Base-by-base conservation (phyloP, 176 grass and related monocot species). In the Phragmites australis region DNA sequence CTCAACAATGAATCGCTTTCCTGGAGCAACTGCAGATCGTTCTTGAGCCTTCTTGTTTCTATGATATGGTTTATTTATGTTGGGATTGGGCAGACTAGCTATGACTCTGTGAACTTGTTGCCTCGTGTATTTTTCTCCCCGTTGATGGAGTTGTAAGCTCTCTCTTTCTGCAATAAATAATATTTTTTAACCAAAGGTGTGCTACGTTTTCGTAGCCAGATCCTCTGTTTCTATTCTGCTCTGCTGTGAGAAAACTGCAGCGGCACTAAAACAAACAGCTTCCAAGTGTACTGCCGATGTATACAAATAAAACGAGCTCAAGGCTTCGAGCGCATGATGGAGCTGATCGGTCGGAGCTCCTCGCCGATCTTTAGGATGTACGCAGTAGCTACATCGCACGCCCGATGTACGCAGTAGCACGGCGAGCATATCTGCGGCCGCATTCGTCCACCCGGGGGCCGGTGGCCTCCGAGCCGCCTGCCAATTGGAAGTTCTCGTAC, bases 121-220 rank as follows among this genome's bases (percentile, higher is more conserved):
- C 59, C n/a, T 22, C 21, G 0, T 43, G 43, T 32, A 61, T 59
- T 74, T 67, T 41, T 51, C 5, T 62, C 19, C 46, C 42, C 10
- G 34, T 75, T 17, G 46, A 75, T 80, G 68, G 44, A 74, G 52
- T 46, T 65, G 13, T 66, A 41, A 82, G 51, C 40, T 71, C 59
- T 2, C 56, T 51, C n/a, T 73, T 85, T 27, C 19, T 77, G 48
- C 62, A 74, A 49, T 13, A 66, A 22, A 34, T 13, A 68, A 39
- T 4, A 27, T 6, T 32, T 41, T 74, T 1, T 22, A 65, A 27
- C 0, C 9, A 8, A 50, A 71, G 1, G n/a, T 31, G 18, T n/a
- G n/a, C n/a, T n/a, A n/a, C 30, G 9, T 34, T 68, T 68, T 43
- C 23, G 1, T 49, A 7, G 11, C 3, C 21, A 45, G 25, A 56